A percentile compares a stretch with the other conserved stretches of the same genome.
phyloP scores from a whole-genome alignment of 257 asterid species.

The Lycium ferocissimum region DNA sequence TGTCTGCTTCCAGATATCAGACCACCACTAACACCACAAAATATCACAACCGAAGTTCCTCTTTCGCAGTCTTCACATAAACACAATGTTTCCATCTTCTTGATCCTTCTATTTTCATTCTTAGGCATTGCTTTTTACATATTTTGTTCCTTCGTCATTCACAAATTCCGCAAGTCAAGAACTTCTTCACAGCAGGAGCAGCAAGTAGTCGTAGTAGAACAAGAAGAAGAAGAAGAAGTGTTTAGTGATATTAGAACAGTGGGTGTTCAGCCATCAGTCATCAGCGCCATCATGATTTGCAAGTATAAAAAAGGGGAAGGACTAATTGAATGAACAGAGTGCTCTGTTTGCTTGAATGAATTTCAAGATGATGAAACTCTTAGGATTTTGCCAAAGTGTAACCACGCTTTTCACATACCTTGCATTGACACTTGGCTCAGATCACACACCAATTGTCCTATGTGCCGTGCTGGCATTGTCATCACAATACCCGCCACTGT shows the following conservation, averaged over 20 bases:
- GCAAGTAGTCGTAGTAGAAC: not conserved
- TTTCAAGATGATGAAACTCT: conserved; percentile 71
- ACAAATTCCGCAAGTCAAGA: conserved; percentile 39
- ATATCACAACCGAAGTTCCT: not conserved
- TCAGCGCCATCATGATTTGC: conserved; percentile 59
- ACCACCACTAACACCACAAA: conserved; percentile 37
- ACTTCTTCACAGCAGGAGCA: conserved; percentile 13
- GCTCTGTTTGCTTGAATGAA: conserved; percentile 80
- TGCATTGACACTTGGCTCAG: conserved; percentile 88
- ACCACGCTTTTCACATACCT: conserved; percentile 77
- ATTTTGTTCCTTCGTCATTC: conserved; percentile 50
- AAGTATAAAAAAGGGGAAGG: conserved; percentile 70
- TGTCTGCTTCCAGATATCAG: conserved; percentile 29
- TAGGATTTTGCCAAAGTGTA: conserved; percentile 71
- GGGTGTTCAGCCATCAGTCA: conserved; percentile 68
- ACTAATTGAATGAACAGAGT: conserved; percentile 65
- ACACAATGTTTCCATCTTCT: conserved; percentile 37
- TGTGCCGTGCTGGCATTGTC: conserved; percentile 62
- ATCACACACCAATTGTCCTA: conserved; percentile 82
- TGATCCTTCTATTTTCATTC: conserved; percentile 45
- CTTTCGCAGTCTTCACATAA: conserved; percentile 16
- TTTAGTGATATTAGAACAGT: conserved; percentile 56
- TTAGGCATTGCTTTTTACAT: conserved; percentile 49
- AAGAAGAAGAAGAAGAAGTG: conserved; percentile 27
- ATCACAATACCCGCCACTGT: not conserved